Percentiles rank a stretch among this genome's conserved stretches.
Conservation (phyloP, 768 basidiomycete genomes). For the Rhodocollybia butyracea region DNA sequence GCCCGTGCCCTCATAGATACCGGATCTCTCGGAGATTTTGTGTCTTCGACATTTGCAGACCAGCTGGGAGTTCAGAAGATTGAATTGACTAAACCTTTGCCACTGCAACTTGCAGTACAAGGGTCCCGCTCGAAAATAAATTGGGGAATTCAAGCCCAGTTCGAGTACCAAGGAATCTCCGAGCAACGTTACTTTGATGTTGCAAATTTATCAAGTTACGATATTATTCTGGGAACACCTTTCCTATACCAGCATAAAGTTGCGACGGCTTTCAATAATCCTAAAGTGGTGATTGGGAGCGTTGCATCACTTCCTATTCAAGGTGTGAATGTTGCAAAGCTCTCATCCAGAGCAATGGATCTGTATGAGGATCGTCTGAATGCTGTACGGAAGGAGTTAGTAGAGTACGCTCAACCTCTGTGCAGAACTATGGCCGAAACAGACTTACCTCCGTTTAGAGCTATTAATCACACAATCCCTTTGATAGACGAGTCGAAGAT, state of each 20-base stretch:
- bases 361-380: constrained; percentile 12
- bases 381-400: constrained; percentile 12
- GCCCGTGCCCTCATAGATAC: constrained; percentile 33
- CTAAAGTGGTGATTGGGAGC: constrained; percentile 23
- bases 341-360: constrained; percentile 9
- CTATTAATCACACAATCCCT: constrained; percentile 31
- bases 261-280: constrained; percentile 21
- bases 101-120: constrained; percentile 36
- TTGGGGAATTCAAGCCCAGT: constrained; percentile 14
- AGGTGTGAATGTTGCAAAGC: constrained; percentile 8
- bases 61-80: constrained; percentile 28
- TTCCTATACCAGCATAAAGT: constrained; percentile 32
- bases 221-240: constrained; percentile 38
- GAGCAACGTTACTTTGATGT: constrained; percentile 29
- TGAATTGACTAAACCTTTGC: constrained; percentile 26
- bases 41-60: constrained; percentile 31
- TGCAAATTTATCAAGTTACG: constrained; percentile 36
- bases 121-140: constrained; percentile 39
- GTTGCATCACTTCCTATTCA: constrained; percentile 15
- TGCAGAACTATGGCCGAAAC: constrained; percentile 26
- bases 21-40: constrained; percentile 39
- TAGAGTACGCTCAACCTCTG: constrained; percentile 18
- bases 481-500: constrained; percentile 24
- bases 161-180: constrained; percentile 33
- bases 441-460: constrained; percentile 29